Evolutionary conservation across 768 basidiomycete species (phyloP), one percentile per base, ranked within the genome.

Genomic region (Suillus placidus): DNA sequence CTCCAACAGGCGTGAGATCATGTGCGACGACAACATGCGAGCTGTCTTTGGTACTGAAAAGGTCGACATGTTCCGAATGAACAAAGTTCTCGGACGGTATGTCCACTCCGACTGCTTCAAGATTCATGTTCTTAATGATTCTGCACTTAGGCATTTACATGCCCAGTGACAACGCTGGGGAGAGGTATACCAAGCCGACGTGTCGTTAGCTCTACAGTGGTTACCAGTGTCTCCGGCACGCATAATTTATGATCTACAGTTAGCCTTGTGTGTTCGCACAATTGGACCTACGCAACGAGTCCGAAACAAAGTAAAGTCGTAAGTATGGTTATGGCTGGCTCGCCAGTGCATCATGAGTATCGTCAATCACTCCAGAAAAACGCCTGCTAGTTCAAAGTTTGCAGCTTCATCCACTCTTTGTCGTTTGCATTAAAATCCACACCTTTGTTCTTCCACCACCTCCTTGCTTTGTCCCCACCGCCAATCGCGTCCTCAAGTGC

Each of bases 11-110:
- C 87, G 87, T 63, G 93, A 93, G 75, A 97, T 98, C 67, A 69
- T 94, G 2, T 96, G 95, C 72, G 95, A 98, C 76, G 80, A 83
- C 20, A 80, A 77, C 20, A 74, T 97, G 70, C 84, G 83, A 71
- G 86, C 88, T 7, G 85, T 97, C 26, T 97, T 98, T 76, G 85
- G 84, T 64, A 84, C 86, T 14, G 91, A 94, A 68, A 91, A 88
- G 75, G 87, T 97, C 64, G 88, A 93, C 78, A 96, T 96, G 94
- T 96, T 97, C 80, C 88, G 83, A 69, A 97, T 97, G 95, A 97
- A 96, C 83, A 94, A 96, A 78, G 84, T 90, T 34, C 80, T 97
- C 64, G 91, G 91, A 74, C 82, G 89, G 91, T 94, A 63, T 65
- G 86, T 80, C 12, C 5, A 4, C 16, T 26, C 34, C 10, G 6